These are phyloP conservation scores for Tuber brumale DNA, from an alignment of 495 filamentous ascomycete species.

Conservation along the genomic window DNA sequence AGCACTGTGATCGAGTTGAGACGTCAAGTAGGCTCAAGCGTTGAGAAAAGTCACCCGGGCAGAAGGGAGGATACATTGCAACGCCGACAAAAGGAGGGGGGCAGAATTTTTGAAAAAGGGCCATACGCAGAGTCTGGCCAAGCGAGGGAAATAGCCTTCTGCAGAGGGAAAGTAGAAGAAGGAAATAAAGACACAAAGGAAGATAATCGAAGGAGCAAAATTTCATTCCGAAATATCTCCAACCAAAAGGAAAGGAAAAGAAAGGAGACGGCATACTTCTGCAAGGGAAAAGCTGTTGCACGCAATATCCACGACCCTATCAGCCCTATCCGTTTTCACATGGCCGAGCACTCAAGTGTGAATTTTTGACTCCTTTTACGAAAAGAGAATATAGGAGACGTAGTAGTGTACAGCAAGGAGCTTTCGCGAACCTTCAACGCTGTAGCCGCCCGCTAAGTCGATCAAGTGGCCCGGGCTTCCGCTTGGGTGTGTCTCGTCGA, in stretches of 20 bases:
- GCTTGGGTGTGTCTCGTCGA: conserved; percentile 32
- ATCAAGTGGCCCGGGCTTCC: conserved; percentile 34
- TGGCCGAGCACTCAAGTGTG: conserved; percentile 31
- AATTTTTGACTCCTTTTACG: conserved; percentile 38
- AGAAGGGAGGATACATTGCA: conserved; percentile 26
- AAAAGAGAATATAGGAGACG: conserved; percentile 34
- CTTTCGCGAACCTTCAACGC: conserved; percentile 27
- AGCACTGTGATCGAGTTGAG: conserved; percentile 14
- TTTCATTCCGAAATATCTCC: background rate
- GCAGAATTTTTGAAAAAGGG: conserved; percentile 30
- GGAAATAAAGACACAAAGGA: conserved; percentile 13
- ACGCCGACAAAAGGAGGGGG: conserved; percentile 28
- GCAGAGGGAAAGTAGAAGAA: conserved; percentile 20
- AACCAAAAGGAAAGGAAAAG: conserved; percentile 19
- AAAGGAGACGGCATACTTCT: conserved; percentile 28
- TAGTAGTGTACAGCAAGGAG: conserved; percentile 21
- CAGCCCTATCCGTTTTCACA: conserved; percentile 30
- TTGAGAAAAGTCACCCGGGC: conserved; percentile 5
- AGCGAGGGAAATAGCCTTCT: conserved; percentile 31
- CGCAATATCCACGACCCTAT: conserved; percentile 25
- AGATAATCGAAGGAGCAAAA: conserved; percentile 6
- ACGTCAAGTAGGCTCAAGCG: conserved; percentile 13
- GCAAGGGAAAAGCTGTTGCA: conserved; percentile 31
- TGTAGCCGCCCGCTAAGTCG: conserved; percentile 39
- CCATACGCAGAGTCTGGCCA: conserved; percentile 3